Evolutionary conservation across 2,329 filamentous ascomycete species (phyloP).

Genomic region (Penicillium vulpinum): DNA sequence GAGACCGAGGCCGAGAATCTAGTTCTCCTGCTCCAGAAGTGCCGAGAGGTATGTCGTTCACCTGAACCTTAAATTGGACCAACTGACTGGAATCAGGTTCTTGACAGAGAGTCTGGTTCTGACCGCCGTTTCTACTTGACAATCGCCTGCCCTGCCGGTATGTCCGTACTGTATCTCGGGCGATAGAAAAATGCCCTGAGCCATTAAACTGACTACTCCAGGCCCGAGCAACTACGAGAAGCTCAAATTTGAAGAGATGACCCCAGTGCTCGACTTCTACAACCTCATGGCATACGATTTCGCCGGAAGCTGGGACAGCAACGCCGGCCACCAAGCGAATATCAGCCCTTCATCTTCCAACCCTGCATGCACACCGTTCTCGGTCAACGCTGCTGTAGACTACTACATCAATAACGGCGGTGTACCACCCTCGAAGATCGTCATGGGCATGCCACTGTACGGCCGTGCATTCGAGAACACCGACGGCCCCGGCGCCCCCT

Average conservation of each 20-base stretch:
- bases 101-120: constrained; percentile 42
- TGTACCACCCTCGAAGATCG: constrained; percentile 69
- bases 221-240: constrained; percentile 48
- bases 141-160: constrained; percentile 51
- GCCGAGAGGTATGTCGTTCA: constrained; percentile 37
- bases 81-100: constrained; percentile 27
- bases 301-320: constrained; percentile 75
- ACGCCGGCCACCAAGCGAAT: constrained; percentile 79
- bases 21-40: constrained; percentile 45
- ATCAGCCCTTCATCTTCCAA: constrained; percentile 62
- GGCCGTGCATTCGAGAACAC: constrained; percentile 83
- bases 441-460: constrained; percentile 95
- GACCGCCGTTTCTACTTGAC: constrained; percentile 50
- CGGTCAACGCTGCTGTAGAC: constrained; percentile 66
- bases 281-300: constrained; percentile 81
- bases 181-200: constrained; percentile 42
- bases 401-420: constrained; percentile 64
- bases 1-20: constrained; percentile 46
- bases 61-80: not conserved
- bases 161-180: constrained; percentile 42
- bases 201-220: constrained; percentile 45
- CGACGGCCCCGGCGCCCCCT: constrained; percentile 70
- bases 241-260: constrained; percentile 49
- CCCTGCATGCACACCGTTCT: constrained; percentile 73
- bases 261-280: constrained; percentile 53